Base-by-base conservation (phyloP, 2,329 filamentous ascomycete species). In the Botrytis hyacinthi region DNA sequence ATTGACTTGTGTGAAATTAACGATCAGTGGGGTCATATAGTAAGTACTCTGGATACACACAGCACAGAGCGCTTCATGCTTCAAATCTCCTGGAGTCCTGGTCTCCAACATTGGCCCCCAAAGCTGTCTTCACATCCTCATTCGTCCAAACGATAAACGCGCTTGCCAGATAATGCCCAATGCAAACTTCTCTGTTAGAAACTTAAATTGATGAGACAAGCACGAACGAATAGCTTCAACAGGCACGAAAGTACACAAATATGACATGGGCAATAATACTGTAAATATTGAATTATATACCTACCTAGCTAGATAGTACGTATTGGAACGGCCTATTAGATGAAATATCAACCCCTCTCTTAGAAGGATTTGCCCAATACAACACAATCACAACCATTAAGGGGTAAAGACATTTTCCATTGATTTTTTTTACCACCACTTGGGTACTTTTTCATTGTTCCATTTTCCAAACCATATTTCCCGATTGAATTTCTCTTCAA, bases 201-300 rank as follows among this genome's bases (percentile, higher is more conserved):
- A 63, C 70, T 71, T 63, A 61, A 22, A 72, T 40, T 66, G 59
- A 72, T 72, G 70, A 72, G 70, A 72, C 70, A 71, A 48, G 44
- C 46, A 48, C 46, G 62, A 46, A 66, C 44, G 26, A 71, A 51
- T 29, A 57, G n/a, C 20, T 65, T 48, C 69, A 26, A 16, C 59
- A 29, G 51, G 51, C 4, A 57, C 51, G 51, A 57, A 57, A 29
- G 51, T 42, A 35, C 40, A 42, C 29, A 63, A 7, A 51, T 8
- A 71, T 63, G 40, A 22, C 37, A 68, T 26, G n/a, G 7, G 16
- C 37, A 46, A n/a, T 32, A 65, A 32, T 65, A 44, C 18, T 44
- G 48, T n/a, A 14, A 65, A 65, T 46, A 61, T 62, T 6, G 61
- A 26, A 46, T 32, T 14, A 32, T 32, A 46, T 32, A 46, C 40